Conservation (phyloP, 345 rosid genomes). For the Eucalyptus virginea region DNA sequence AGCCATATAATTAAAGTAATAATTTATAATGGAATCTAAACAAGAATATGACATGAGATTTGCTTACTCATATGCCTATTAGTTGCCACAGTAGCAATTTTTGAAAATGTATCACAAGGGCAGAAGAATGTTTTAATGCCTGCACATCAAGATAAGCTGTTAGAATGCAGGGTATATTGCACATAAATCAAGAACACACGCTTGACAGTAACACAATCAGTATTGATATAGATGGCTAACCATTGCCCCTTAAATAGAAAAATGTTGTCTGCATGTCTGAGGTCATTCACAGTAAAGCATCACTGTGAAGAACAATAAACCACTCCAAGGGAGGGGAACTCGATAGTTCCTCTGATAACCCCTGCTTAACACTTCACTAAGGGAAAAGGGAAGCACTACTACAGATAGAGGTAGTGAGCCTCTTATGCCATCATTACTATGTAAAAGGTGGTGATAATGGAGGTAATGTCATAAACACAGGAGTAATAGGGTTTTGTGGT, state of each 20-base stretch:
- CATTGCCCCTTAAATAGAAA: background rate
- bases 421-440: background rate
- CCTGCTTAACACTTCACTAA: background rate
- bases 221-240: background rate
- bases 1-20: background rate
- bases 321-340: background rate
- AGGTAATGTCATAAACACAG: background rate
- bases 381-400: background rate
- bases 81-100: slow-evolving; percentile 75
- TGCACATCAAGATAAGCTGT: slow-evolving; percentile 5
- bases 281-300: background rate
- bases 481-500: background rate
- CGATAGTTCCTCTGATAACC: background rate
- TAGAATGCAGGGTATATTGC: background rate
- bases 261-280: background rate
- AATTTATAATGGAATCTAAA: background rate
- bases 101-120: slow-evolving; percentile 89
- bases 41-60: background rate
- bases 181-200: background rate
- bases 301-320: background rate
- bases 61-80: slow-evolving; percentile 82
- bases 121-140: slow-evolving; percentile 79
- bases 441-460: background rate
- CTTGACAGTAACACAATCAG: background rate
- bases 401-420: background rate